Conservation (phyloP, 2,329 filamentous ascomycete genomes). For the Clarireedia hainanense region DNA sequence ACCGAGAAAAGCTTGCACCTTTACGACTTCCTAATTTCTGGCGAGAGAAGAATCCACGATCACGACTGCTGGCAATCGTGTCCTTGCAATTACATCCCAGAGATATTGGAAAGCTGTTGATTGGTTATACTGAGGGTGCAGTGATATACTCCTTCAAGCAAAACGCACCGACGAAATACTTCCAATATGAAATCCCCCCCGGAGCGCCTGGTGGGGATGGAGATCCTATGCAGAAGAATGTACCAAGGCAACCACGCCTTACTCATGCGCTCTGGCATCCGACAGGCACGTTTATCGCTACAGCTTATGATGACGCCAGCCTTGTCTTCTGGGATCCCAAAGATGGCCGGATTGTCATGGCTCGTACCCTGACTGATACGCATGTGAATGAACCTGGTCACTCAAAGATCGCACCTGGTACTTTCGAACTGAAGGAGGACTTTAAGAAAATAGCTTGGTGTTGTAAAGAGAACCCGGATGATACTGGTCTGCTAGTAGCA, state of each 20-base stretch:
- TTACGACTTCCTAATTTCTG: conserved; percentile 86
- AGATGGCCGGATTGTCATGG: conserved; percentile 76
- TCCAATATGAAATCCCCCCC: conserved; percentile 72
- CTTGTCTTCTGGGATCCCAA: conserved; percentile 92
- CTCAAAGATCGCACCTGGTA: conserved; percentile 34
- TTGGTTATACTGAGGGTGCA: conserved; percentile 84
- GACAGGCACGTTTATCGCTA: conserved; percentile 44
- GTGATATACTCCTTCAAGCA: conserved; percentile 94
- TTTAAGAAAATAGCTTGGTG: conserved; percentile 83
- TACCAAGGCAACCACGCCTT: conserved; percentile 61
- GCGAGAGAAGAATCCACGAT: conserved; percentile 62
- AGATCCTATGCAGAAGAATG: conserved; percentile 54
- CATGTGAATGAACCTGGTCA: conserved; percentile 61
- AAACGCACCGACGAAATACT: conserved; percentile 68
- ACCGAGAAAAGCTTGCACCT: conserved; percentile 65
- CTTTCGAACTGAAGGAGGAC: conserved; percentile 59
- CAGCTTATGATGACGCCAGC: conserved; percentile 57
- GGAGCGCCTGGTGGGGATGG: conserved; percentile 70
- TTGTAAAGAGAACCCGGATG: conserved; percentile 86
- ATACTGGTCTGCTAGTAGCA: conserved; percentile 80
- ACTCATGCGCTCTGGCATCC: conserved; percentile 91
- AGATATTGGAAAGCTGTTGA: conserved; percentile 83
- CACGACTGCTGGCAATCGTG: conserved; percentile 58
- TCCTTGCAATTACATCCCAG: conserved; percentile 80
- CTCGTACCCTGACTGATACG: conserved; percentile 68